Evolutionary conservation across 768 basidiomycete genomes (phyloP), one percentile per base, ranked within the genome.

Genomic region (Xerocomus brunneocitrinus): DNA sequence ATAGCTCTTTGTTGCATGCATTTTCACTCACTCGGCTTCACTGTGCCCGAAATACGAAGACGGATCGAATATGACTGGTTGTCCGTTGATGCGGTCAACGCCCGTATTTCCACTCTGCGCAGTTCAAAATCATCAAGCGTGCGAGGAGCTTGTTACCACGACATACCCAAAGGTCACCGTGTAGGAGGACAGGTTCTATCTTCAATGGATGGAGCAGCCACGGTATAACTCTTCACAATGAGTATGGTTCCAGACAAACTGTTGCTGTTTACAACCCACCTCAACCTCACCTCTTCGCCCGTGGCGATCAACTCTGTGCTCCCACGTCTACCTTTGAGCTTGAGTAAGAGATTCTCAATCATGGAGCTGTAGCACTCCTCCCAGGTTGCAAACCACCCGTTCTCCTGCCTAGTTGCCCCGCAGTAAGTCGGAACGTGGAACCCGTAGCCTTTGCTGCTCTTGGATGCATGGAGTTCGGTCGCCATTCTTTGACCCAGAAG

Each of bases 81-180:
- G 67, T 5, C 78, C 79, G 6, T 75, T 81, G 24, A 53, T 49
- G 35, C 61, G 64, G 55, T 88, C 83, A 24, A 79, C 73, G 8
- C 89, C 88, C 3, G 76, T 81, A 64, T 90, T 91, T 7, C 89
- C 88, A 53, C 83, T 87, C 89, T 89, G 22, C 25, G 30, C 30
- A 38, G 31, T 38, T 50, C 51, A 44, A 39, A 41, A 48, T 52
- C 48, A 46, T 53, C 34, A 52, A 36, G 32, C 28, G 38, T 40
- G 14, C 27, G 8, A 47, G 32, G 32, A 24, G 30, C 9, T 7
- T 19, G n/a, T 25, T 44, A 19, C 19, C 9, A 43, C 22, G 31
- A 65, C 79, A 50, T 67, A 86, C 88, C 88, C 89, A 91, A 34
- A 91, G 74, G 64, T 91, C 89, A 1, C 89, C 89, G 57, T 91